Conservation (phyloP, 176 grass and related monocot genomes). For the Themeda triandra region DNA sequence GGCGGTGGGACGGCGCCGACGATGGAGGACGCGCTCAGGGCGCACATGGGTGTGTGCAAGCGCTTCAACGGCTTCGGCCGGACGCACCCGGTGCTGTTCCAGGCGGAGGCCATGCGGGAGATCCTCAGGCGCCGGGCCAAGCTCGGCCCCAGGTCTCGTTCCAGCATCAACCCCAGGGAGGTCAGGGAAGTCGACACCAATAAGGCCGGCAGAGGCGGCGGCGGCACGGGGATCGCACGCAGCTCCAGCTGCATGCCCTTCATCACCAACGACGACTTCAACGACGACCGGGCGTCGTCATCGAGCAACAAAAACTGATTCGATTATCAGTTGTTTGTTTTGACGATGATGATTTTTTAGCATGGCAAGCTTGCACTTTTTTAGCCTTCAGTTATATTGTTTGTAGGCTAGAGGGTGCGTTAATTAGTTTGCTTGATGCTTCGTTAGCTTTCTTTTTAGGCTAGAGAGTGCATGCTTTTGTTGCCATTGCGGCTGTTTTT, state of each 20-base stretch:
- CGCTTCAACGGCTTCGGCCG: constrained; percentile 72
- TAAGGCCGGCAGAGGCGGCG: not conserved
- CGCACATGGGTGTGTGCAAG: constrained; percentile 67
- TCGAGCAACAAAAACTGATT: not conserved
- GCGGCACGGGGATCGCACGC: constrained; percentile 29
- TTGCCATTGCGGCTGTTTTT: constrained; percentile 22
- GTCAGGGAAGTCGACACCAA: not conserved
- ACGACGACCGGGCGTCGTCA: not conserved
- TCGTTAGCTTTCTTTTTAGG: constrained; percentile 11
- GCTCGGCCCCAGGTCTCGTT: constrained; percentile 43
- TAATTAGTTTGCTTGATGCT: constrained; percentile 9
- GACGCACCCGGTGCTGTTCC: constrained; percentile 74
- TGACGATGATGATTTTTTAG: not conserved
- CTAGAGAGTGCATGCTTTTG: constrained; percentile 3
- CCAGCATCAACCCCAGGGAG: constrained; percentile 59
- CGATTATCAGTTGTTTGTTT: not conserved
- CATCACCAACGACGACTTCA: constrained; percentile 61
- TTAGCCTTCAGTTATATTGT: not conserved
- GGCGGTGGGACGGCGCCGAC: constrained; percentile 30
- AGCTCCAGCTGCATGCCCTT: constrained; percentile 92
- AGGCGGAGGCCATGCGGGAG: constrained; percentile 89
- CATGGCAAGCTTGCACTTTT: constrained; percentile 7
- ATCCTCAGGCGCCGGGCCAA: constrained; percentile 75
- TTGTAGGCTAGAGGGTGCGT: not conserved
- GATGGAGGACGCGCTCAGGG: constrained; percentile 44